Percentiles rank a stretch among this genome's conserved stretches.
These are phyloP conservation scores for Penicillium coprophilum DNA, from an alignment of 495 filamentous ascomycete species.

Conservation along the genomic window DNA sequence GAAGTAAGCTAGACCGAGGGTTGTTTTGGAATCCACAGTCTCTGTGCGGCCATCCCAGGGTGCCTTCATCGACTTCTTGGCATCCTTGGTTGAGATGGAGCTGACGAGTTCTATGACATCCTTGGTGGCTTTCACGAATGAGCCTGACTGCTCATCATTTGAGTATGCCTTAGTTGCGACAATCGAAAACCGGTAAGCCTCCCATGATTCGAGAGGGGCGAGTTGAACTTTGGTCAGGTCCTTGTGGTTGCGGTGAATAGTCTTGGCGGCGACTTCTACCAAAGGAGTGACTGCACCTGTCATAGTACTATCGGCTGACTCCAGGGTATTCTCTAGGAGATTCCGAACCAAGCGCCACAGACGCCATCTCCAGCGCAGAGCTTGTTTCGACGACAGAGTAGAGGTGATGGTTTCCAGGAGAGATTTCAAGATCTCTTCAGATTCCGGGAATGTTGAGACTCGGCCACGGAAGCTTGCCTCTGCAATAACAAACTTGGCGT, in stretches of 20 bases:
- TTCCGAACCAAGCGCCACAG: constrained; percentile 44
- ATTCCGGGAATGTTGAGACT: constrained; percentile 24
- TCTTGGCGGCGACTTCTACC: constrained; percentile 29
- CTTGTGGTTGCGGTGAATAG: constrained; percentile 36
- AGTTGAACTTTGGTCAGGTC: constrained; percentile 27
- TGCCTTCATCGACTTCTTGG: constrained; percentile 30
- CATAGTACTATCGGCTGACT: constrained; percentile 24
- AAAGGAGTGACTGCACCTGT: constrained; percentile 20
- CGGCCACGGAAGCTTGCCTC: constrained; percentile 40
- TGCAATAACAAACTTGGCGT: constrained; percentile 40
- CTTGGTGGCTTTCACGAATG: constrained; percentile 30
- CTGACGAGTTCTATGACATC: constrained; percentile 32
- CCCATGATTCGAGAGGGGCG: constrained; percentile 39
- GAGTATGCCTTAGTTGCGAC: constrained; percentile 26
- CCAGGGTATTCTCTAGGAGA: constrained; percentile 32
- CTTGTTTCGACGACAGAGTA: constrained; percentile 38
- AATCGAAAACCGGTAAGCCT: constrained; percentile 42
- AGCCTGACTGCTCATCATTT: constrained; percentile 18
- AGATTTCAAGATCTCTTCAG: constrained; percentile 24
- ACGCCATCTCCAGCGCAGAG: constrained; percentile 49
- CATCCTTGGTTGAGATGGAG: constrained; percentile 31
- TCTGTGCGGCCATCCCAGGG: constrained; percentile 45
- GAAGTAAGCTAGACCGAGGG: constrained; percentile 39
- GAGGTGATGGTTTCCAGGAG: constrained; percentile 31
- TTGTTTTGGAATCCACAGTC: constrained; percentile 30